Base-by-base conservation (phyloP, 2,329 filamentous ascomycete genomes). In the Exophiala sideris region DNA sequence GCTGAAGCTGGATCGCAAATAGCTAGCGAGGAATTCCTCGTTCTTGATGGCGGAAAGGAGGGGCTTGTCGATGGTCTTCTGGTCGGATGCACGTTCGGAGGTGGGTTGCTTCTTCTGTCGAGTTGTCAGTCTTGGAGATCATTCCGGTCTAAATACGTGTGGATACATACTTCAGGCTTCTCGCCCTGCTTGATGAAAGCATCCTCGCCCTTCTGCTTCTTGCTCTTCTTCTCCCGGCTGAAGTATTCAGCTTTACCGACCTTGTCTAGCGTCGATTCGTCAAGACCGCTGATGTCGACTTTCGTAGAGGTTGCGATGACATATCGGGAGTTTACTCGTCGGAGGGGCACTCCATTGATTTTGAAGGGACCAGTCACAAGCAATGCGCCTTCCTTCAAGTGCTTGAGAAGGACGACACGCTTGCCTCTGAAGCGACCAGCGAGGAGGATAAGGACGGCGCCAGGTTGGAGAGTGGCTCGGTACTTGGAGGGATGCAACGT, bases 341-440 rank as follows among this genome's bases (percentile, higher is more conserved):
- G 88, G 73, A 99, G 87, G 68, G 94, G 94, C 66, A 99, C 94
- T 78, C 94, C 94, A 83, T 99, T 99, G 82, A 99, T 88, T 88
- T 97, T 99, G 89, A 97, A 99, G 75, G 94, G 94, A 71, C 94
- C 94, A 74, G 94, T 99, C 71, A 99, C 91, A 76, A 99, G 90
- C 77, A 99, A 91, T 66, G 96, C 90, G 81, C 94, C 94, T 82
- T 96, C 90, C 74, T 89, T 83, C 73, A 99, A 91, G 79, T 87
- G 85, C 87, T 97, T 97, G 77, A 99, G 88, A 80, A 97, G 91
- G 73, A 99, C 84, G 72, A 99, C 94, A 76, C 94, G 94, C 91
- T 99, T 99, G 84, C 94, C 94, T 72, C 94, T 92, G 90, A 97
- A 99, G 74, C 94, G 94, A 73, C 94, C 94, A 77, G 94, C 94